A percentile compares a stretch with the other conserved stretches of the same genome.
Conservation (phyloP, 1,139 yeast species). For the Debaryomycetaceae sp. region DNA sequence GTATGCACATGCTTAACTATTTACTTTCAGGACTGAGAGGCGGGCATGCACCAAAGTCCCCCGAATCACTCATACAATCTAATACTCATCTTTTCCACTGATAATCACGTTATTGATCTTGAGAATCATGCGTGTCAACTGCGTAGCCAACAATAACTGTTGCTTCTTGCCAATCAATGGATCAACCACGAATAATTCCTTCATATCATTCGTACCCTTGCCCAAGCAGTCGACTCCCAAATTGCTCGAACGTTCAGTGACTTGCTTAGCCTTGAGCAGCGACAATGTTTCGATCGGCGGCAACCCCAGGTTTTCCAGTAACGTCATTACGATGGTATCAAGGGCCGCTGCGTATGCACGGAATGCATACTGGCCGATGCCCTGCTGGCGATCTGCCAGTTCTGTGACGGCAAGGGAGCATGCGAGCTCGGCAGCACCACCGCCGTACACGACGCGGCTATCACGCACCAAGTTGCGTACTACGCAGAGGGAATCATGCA, state of each 20-base stretch:
- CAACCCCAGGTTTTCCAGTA: slow-evolving; percentile 94
- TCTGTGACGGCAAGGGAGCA: slow-evolving; percentile 87
- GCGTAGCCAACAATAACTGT: slow-evolving; percentile 90
- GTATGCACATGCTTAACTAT: too few relatives aligned
- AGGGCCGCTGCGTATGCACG: slow-evolving; percentile 88
- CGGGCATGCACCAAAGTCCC: too few relatives aligned
- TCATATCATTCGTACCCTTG: slow-evolving; percentile 82
- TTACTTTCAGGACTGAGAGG: too few relatives aligned
- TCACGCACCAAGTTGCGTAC: slow-evolving; percentile 92
- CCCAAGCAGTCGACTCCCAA: slow-evolving; percentile 94
- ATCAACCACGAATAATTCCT: slow-evolving; percentile 87
- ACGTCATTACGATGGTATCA: slow-evolving; percentile 86
- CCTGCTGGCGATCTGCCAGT: slow-evolving; percentile 86
- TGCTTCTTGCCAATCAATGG: slow-evolving; percentile 96
- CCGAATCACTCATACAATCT: slow-evolving; percentile 4
- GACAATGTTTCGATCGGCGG: slow-evolving; percentile 89
- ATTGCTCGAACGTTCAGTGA: slow-evolving; percentile 54
- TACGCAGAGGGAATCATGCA: slow-evolving; percentile 94
- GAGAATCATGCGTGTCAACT: slow-evolving; percentile 92
- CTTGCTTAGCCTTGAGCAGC: slow-evolving; percentile 73
- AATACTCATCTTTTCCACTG: slow-evolving; percentile 76
- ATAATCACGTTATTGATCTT: slow-evolving; percentile 94
- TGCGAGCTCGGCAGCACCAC: slow-evolving; percentile 95
- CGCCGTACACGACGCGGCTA: slow-evolving; percentile 92
- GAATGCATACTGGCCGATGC: slow-evolving; percentile 96